phyloP scores from a whole-genome alignment of 768 basidiomycete genomes.

The Lyophyllum semitale region DNA sequence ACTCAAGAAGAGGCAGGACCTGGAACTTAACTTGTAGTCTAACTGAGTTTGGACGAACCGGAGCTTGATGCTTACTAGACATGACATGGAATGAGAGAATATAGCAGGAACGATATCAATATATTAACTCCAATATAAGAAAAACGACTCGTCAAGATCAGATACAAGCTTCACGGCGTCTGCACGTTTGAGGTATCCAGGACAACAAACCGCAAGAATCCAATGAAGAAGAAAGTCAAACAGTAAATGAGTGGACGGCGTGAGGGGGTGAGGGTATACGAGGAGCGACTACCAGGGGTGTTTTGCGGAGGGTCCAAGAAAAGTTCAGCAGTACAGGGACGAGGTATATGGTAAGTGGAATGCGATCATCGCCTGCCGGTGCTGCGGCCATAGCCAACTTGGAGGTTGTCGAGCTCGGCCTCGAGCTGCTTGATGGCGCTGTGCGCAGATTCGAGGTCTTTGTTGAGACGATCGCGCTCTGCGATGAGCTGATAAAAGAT shows the following conservation, averaged over 20 bases:
- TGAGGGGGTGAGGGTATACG: constrained; percentile 8
- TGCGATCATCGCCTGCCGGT: constrained; percentile 58
- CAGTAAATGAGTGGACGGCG: not conserved
- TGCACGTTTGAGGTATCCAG: constrained; percentile 3
- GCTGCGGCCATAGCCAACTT: constrained; percentile 82
- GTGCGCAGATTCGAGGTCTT: constrained; percentile 93
- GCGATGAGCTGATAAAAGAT: constrained; percentile 79
- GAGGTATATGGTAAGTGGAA: not conserved
- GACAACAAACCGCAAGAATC: not conserved
- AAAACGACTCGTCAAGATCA: constrained; percentile 7
- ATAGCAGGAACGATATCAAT: constrained; percentile 14
- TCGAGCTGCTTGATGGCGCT: constrained; percentile 90
- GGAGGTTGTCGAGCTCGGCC: constrained; percentile 86
- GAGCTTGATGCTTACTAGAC: not conserved
- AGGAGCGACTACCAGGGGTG: constrained; percentile 8
- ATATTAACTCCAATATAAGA: constrained; percentile 15
- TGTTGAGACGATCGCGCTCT: constrained; percentile 98
- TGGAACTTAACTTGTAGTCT: no score
- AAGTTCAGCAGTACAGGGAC: constrained; percentile 2
- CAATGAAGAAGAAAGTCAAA: constrained; percentile 1
- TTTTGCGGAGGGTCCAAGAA: constrained; percentile 20
- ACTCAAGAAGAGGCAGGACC: no score
- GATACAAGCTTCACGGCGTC: constrained; percentile 5
- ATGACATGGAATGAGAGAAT: not conserved
- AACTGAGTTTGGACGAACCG: not conserved